A percentile compares a stretch with the other conserved stretches of the same genome.
Evolutionary conservation across 2,329 filamentous ascomycete species (phyloP).

Genomic region (Ceratocystis smalleyi): DNA sequence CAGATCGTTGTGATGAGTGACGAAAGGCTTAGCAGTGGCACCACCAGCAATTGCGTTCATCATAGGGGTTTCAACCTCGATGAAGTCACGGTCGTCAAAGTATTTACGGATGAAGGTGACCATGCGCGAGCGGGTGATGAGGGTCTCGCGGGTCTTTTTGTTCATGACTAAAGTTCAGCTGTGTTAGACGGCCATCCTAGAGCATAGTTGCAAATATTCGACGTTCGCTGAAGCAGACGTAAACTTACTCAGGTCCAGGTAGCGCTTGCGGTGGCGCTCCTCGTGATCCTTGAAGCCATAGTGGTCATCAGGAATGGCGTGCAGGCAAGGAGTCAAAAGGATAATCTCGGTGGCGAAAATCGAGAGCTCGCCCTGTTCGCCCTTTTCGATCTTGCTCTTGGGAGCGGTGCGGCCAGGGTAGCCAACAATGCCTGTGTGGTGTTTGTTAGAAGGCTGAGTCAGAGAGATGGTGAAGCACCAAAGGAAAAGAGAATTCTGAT

Average conservation of each 20-base stretch:
- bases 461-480: no score
- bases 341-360: constrained; percentile 80
- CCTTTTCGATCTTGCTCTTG: constrained; percentile 65
- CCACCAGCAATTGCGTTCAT: constrained; percentile 93
- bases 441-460: not conserved
- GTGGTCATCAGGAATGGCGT: constrained; percentile 76
- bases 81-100: constrained; percentile 76
- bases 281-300: constrained; percentile 95
- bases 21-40: constrained; percentile 83
- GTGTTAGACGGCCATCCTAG: not conserved
- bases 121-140: constrained; percentile 66
- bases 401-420: constrained; percentile 74
- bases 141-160: constrained; percentile 65
- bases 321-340: constrained; percentile 78
- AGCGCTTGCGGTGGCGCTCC: constrained; percentile 80
- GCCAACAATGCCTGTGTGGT: constrained; percentile 41
- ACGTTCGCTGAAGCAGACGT: not conserved
- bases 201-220: not conserved
- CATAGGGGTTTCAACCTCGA: constrained; percentile 94
- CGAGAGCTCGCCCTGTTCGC: constrained; percentile 78
- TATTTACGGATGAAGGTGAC: constrained; percentile 76
- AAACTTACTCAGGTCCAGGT: constrained; percentile 58
- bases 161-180: constrained; percentile 54
- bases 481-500: not conserved
- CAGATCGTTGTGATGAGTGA: constrained; percentile 90